Base-by-base conservation (phyloP, 495 filamentous ascomycete species). In the Penicillium paxilli region DNA sequence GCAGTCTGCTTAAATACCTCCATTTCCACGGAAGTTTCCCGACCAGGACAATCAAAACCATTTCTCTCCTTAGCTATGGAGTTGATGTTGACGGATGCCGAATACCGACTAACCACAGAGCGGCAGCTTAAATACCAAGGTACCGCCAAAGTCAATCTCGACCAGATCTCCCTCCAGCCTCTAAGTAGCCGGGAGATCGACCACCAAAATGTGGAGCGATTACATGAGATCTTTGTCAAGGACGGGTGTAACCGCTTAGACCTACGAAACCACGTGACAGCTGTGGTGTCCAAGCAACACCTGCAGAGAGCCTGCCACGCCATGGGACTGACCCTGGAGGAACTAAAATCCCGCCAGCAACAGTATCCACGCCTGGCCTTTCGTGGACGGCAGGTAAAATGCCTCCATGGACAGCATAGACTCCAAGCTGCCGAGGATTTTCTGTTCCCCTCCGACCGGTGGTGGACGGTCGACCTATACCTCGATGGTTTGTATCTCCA, bases 401-500 rank as follows among this genome's bases (percentile, higher is more conserved):
- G 58, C 25, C 67, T 75, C 19, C 64, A 76, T 46, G 65, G 71
- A 23, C 66, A 63, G 51, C 63, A 75, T 54, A 51, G 70, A 5
- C 44, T 74, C 12, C 51, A 65, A 49, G 71, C 69, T 7, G 67
- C 44, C 3, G 44, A 54, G 46, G 58, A 70, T 7, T 16, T 54
- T 45, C 37, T 71, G 17, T 24, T 59, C 4, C 53, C 52, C 4
- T 46, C 24, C 17, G 63, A 78, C 33, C 61, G 38, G 23, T 72
- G 66, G 67, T 77, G 67, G 71, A 62, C 59, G 17, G 67, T 75
- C n/a, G 57, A 78, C 42, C 40, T 76, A 8, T 76, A 75, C 51
- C 49, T 68, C 23, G 61, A 63, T 52, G 63, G 67, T 74, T 21
- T 6, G 30, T 45, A 14, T n/a, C n/a, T n/a, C n/a, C n/a, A n/a